These are phyloP conservation scores for Stemphylium beticola DNA, from an alignment of 2,329 filamentous ascomycete species.

Conservation along the genomic window DNA sequence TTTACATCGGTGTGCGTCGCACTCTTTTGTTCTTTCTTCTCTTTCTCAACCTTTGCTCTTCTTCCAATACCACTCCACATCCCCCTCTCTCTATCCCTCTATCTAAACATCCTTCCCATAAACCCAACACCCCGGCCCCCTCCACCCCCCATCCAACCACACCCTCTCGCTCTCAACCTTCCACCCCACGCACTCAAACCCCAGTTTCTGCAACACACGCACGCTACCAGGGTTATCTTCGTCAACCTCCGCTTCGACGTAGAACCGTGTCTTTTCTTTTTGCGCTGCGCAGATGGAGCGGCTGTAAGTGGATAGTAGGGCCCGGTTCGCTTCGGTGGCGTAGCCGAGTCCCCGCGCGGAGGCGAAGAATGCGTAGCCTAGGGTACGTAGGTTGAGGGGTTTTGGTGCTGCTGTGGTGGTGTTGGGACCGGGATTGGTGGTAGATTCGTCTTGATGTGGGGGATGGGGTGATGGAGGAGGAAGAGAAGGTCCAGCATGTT, in stretches of 20 bases:
- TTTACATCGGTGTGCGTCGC: no score
- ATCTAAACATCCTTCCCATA: slow-evolving; percentile 27
- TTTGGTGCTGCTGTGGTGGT: neutral
- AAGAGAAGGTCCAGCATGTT: slow-evolving; percentile 8
- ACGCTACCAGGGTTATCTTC: slow-evolving; percentile 28
- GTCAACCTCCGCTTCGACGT: slow-evolving; percentile 34
- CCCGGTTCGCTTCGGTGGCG: slow-evolving; percentile 33
- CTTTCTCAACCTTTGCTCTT: neutral
- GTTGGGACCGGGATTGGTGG: no score
- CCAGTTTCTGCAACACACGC: slow-evolving; percentile 32
- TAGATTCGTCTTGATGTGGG: no score
- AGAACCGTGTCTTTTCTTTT: slow-evolving; percentile 15
- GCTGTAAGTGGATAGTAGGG: slow-evolving; percentile 24
- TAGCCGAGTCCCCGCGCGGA: slow-evolving; percentile 34
- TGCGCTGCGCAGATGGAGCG: neutral
- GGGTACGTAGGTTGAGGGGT: slow-evolving; percentile 15
- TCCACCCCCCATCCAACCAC: slow-evolving; percentile 36
- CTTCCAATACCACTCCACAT: neutral
- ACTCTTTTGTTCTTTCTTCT: neutral
- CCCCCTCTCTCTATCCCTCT: no score
- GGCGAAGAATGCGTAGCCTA: slow-evolving; percentile 35
- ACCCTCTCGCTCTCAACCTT: slow-evolving; percentile 24
- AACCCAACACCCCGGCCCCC: slow-evolving; percentile 28
- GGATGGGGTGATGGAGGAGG: neutral
- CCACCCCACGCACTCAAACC: slow-evolving; percentile 33